Percentiles rank a stretch among this genome's conserved stretches.
Conservation (phyloP, 495 filamentous ascomycete species). For the Penicillium odoratum region DNA sequence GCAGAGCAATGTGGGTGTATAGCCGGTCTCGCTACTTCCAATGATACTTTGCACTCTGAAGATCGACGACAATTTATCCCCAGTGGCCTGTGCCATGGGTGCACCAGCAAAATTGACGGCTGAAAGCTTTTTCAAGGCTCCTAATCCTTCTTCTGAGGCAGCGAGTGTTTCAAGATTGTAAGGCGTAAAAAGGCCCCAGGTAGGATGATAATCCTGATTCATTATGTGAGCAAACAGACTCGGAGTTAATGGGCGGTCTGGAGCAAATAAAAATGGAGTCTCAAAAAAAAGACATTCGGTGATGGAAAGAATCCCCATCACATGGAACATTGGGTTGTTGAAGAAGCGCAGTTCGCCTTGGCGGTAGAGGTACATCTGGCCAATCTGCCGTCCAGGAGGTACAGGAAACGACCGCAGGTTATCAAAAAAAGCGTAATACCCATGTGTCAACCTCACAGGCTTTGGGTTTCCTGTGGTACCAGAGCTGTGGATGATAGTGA, state of each 20-base stretch:
- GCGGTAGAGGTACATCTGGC: neutral
- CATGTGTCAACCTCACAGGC: conserved; percentile 10
- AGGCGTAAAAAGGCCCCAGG: neutral
- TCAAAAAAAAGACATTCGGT: conserved; percentile 17
- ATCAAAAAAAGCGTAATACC: conserved; percentile 8
- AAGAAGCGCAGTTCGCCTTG: conserved; percentile 6
- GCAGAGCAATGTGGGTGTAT: conserved; percentile 20
- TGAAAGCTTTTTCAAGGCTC: neutral
- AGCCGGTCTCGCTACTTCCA: conserved; percentile 25
- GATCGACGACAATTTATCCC: conserved; percentile 7
- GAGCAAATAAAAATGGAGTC: conserved; percentile 14
- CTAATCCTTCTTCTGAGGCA: conserved; percentile 18
- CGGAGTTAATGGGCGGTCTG: conserved; percentile 17
- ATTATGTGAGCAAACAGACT: conserved; percentile 11
- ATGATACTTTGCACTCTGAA: conserved; percentile 14
- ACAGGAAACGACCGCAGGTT: neutral
- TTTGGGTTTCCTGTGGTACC: conserved; percentile 47
- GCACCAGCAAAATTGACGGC: conserved; percentile 17
- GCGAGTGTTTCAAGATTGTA: conserved; percentile 8
- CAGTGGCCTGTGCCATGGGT: conserved; percentile 18
- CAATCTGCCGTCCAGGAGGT: neutral
- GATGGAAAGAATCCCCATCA: conserved; percentile 15
- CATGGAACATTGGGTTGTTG: conserved; percentile 22
- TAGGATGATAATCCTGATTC: neutral
- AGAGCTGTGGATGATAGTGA: conserved; percentile 35